A percentile compares a stretch with the other conserved stretches of the same genome.
phyloP scores from a whole-genome alignment of 1,139 yeast species.

The Yamadazyma aaseri region DNA sequence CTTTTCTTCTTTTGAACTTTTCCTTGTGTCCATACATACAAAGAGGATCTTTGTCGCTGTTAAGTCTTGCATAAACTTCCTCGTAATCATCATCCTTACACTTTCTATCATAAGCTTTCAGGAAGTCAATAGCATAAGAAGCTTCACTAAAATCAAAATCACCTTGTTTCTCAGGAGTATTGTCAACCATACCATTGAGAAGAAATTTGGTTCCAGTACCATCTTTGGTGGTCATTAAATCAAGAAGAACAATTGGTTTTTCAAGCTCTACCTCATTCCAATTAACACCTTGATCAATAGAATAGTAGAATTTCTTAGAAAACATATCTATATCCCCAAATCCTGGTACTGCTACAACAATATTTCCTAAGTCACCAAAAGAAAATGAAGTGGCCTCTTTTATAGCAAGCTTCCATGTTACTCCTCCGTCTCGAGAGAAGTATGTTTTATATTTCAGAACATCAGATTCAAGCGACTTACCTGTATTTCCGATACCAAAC shows the following conservation, averaged over 20 bases:
- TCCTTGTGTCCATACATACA: constrained; percentile 79
- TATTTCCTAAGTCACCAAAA: constrained; percentile 81
- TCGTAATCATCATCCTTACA: constrained; percentile 65
- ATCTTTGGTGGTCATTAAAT: constrained; percentile 64
- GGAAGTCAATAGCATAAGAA: constrained; percentile 58
- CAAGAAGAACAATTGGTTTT: constrained; percentile 41
- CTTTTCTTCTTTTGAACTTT: constrained; percentile 65
- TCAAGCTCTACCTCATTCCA: constrained; percentile 61
- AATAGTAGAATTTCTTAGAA: constrained; percentile 45
- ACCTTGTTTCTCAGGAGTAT: constrained; percentile 15
- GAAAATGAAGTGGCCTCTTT: constrained; percentile 57
- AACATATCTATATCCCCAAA: constrained; percentile 16
- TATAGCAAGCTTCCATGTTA: constrained; percentile 60
- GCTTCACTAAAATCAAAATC: constrained; percentile 18
- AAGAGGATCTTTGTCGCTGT: constrained; percentile 46
- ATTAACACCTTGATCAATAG: constrained; percentile 71
- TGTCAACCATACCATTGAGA: constrained; percentile 45
- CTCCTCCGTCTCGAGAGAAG: constrained; percentile 78
- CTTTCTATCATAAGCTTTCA: constrained; percentile 50
- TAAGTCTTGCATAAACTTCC: constrained; percentile 60
- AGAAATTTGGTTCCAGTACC: constrained; percentile 67
- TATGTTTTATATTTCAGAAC: constrained; percentile 44
- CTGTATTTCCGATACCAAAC: constrained; percentile 57
- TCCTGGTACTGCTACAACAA: constrained; percentile 61
- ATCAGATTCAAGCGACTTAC: constrained; percentile 29